Base-by-base conservation (phyloP, 2,329 filamentous ascomycete species). In the Fonsecaea nubica region DNA sequence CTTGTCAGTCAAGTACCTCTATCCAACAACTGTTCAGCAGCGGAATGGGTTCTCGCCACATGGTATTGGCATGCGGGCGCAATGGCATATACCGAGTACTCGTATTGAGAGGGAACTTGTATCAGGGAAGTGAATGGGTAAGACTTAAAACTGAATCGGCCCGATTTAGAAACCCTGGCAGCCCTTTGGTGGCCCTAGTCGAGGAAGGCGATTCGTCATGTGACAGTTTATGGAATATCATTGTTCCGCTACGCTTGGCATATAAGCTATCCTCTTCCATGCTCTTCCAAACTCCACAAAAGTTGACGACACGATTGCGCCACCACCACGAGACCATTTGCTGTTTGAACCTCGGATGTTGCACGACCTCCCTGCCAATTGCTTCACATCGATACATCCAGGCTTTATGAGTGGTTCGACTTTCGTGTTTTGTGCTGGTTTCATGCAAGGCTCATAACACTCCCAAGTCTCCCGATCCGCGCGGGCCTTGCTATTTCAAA, bases 311-410 rank as follows among this genome's bases (percentile, higher is more conserved):
- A 42, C 12, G 38, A 42, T 42, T 25, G 18, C 45, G 45, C 45
- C 45, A 50, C 18, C 18, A 50, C 12, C 10, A 30, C 21, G 18
- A 50, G 18, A 13, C 45, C n/a, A 1, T 15, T 15, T 36, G n/a
- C 18, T 33, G 33, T 55, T 55, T 55, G 52, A 35, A n/a, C 52
- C 52, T 55, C 52, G 52, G 52, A 55, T 35, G 52, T 55, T 35
- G 30, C 30, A 35, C 8, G 10, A 6, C 8, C 13, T 33, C 35
- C 52, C 52, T n/a, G 25, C 25, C 25, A 25, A 33, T 33, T 55
- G 52, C 52, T 36, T 36, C 52, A 33, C 15, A 3, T 35, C 30
- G 2, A 55, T 6, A 55, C 52, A 55, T 33, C n/a, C 30, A 12
- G 8, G 9, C 25, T n/a, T 21, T n/a, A 33, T 33, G 33, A 33